These are phyloP conservation scores for Lachancea mirantina DNA, from an alignment of 805 yeast genomes.

Conservation along the genomic window DNA sequence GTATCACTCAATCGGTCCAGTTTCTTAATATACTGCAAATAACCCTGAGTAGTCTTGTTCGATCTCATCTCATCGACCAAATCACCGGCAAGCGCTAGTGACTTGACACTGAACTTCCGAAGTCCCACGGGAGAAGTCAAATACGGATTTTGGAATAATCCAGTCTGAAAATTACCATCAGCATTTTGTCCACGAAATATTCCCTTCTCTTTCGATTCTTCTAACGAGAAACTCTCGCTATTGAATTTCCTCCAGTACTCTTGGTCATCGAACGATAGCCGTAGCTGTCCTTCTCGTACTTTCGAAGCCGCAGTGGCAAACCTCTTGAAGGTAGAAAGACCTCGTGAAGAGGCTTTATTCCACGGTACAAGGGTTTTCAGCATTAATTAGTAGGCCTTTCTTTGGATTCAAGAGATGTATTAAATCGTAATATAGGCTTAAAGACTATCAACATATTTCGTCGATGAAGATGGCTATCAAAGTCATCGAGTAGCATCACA, in stretches of 20 bases:
- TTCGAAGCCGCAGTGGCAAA: too few species aligned
- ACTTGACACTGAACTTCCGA: constrained; percentile 53
- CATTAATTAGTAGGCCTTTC: too few species aligned
- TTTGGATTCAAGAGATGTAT: too few species aligned
- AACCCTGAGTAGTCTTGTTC: constrained; percentile 39
- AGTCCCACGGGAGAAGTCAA: constrained; percentile 67
- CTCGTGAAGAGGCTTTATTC: too few species aligned
- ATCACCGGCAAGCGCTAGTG: constrained; percentile 57
- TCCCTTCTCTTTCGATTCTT: constrained; percentile 5
- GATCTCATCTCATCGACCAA: constrained; percentile 51
- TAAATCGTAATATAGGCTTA: too few species aligned
- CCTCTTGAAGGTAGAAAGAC: too few species aligned
- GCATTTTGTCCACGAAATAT: too few species aligned
- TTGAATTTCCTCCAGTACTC: constrained; percentile 49
- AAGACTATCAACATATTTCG: too few species aligned
- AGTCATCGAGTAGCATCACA: too few species aligned
- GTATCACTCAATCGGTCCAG: constrained; percentile 83
- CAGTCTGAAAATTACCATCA: constrained; percentile 35
- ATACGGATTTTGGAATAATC: constrained; percentile 69
- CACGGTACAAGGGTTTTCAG: too few species aligned
- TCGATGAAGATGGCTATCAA: too few species aligned
- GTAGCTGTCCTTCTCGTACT: too few species aligned
- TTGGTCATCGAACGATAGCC: constrained; percentile 53
- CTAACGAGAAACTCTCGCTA: constrained; percentile 17
- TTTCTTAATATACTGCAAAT: constrained; percentile 47